Conservation (phyloP, 345 rosid species). For the Salix caprea region DNA sequence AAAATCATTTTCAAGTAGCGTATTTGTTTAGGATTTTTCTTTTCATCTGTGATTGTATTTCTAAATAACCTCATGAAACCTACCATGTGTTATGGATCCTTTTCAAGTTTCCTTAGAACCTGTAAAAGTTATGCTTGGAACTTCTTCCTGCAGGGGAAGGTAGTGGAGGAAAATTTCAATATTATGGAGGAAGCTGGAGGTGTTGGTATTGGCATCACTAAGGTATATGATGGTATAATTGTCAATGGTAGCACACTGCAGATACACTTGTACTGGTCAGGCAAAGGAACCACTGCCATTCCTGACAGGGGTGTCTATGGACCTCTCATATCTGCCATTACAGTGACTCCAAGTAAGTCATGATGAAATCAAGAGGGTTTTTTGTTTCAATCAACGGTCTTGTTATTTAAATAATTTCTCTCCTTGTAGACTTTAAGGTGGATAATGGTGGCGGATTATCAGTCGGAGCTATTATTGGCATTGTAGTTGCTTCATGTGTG, state of each 20-base stretch:
- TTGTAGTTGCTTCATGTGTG: constrained; percentile 48
- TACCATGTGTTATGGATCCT: neutral
- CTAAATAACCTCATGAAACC: neutral
- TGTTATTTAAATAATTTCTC: neutral
- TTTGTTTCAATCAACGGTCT: neutral
- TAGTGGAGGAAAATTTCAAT: constrained; percentile 48
- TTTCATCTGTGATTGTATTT: neutral
- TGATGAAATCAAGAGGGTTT: neutral
- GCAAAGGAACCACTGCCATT: constrained; percentile 69
- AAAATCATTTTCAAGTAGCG: neutral
- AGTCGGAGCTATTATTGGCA: constrained; percentile 62
- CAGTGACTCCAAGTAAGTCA: constrained; percentile 69
- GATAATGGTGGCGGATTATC: constrained; percentile 44
- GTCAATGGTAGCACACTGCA: constrained; percentile 67
- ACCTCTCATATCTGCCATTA: constrained; percentile 80
- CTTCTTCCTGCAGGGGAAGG: constrained; percentile 44
- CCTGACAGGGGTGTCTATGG: constrained; percentile 71
- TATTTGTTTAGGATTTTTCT: neutral
- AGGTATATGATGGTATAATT: constrained; percentile 24
- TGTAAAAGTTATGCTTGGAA: neutral
- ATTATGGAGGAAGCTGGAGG: constrained; percentile 73
- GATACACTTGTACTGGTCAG: constrained; percentile 71
- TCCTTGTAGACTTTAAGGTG: constrained; percentile 56
- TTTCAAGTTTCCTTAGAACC: neutral
- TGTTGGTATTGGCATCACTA: constrained; percentile 38